Conservation (phyloP, 2,329 filamentous ascomycete genomes). For the Lecanicillium sp. region DNA sequence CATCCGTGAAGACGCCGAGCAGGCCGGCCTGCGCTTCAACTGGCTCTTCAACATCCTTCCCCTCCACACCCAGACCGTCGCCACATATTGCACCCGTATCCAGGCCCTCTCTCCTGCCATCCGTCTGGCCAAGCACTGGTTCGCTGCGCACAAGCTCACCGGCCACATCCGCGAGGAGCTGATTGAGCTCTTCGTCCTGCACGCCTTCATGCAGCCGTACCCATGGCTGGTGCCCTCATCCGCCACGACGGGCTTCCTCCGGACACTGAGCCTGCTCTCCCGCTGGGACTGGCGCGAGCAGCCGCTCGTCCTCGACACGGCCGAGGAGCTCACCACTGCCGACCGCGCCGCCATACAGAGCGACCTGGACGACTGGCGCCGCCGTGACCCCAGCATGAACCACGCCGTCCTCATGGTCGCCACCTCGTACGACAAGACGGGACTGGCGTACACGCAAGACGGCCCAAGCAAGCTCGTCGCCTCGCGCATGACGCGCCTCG, state of each 20-base stretch:
- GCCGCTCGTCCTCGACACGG: constrained; percentile 70
- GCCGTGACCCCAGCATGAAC: constrained; percentile 84
- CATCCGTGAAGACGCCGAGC: constrained; percentile 61
- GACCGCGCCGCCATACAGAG: constrained; percentile 60
- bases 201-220: constrained; percentile 72
- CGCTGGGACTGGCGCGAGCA: constrained; percentile 89
- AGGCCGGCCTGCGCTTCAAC: constrained; percentile 64
- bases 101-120: constrained; percentile 76
- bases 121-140: constrained; percentile 84
- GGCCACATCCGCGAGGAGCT: constrained; percentile 73
- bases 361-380: constrained; percentile 77
- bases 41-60: constrained; percentile 67
- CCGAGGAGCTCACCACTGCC: constrained; percentile 54
- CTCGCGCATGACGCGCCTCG: constrained; percentile 73
- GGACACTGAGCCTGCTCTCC: constrained; percentile 72
- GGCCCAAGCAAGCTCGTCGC: constrained; percentile 76
- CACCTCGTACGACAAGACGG: constrained; percentile 70
- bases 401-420: constrained; percentile 74
- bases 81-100: constrained; percentile 73
- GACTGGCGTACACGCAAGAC: constrained; percentile 70
- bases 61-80: constrained; percentile 74
- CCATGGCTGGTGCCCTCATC: constrained; percentile 77
- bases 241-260: constrained; percentile 71
- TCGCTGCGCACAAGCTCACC: constrained; percentile 72
- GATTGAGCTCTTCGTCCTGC: constrained; percentile 74